Conservation (phyloP, 2,329 filamentous ascomycete species). For the Chaetomiaceae sp. region DNA sequence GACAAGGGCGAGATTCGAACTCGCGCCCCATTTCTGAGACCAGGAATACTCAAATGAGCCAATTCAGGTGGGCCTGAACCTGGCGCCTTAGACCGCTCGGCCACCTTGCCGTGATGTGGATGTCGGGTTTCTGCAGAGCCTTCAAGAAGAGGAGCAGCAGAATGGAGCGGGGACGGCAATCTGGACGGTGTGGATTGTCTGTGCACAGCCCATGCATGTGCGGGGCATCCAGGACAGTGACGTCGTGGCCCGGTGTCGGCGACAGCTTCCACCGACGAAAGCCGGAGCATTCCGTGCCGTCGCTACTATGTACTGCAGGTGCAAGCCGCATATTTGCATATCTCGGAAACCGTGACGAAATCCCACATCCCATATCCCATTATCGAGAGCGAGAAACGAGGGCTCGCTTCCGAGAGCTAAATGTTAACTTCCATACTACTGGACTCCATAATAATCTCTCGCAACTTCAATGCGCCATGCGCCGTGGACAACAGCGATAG, state of each 20-base stretch:
- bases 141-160: background rate
- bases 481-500: constrained; percentile 2
- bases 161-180: background rate
- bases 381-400: background rate
- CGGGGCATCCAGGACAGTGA: background rate
- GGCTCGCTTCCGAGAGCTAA: background rate
- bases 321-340: constrained; percentile 1
- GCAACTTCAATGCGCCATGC: constrained; percentile 15
- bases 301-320: background rate
- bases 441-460: too few species aligned
- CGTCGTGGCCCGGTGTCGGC: constrained; percentile 9
- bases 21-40: constrained; percentile 26
- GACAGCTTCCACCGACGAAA: constrained; percentile 6
- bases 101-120: constrained; percentile 20
- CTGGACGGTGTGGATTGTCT: too few species aligned
- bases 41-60: constrained; percentile 19
- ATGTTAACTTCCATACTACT: too few species aligned
- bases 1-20: constrained; percentile 29
- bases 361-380: too few species aligned
- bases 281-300: constrained; percentile 8
- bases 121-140: background rate
- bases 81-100: constrained; percentile 28
- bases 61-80: constrained; percentile 25
- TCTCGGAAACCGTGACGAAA: background rate
- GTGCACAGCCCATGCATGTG: background rate